These are phyloP conservation scores for Zangia roseola DNA, from an alignment of 768 basidiomycete genomes.

Conservation along the genomic window DNA sequence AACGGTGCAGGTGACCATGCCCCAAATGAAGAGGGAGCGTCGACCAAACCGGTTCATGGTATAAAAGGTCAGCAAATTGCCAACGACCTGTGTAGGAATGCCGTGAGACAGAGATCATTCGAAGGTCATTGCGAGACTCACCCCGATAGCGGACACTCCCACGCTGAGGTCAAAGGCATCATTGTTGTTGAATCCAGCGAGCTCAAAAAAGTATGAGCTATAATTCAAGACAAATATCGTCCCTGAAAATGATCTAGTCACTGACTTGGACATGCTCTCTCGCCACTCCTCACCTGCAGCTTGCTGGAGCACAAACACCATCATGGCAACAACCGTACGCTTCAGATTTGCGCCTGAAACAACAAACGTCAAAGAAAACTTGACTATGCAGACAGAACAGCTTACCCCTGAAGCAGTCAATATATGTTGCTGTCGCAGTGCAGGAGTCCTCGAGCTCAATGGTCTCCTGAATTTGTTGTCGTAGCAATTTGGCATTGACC, in stretches of 20 bases:
- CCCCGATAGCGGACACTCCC: conserved; percentile 28
- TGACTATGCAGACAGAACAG: neutral
- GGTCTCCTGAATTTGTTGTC: conserved; percentile 29
- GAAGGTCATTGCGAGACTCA: neutral
- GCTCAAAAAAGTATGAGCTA: conserved; percentile 37
- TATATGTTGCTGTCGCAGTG: conserved; percentile 26
- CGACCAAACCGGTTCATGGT: conserved; percentile 24
- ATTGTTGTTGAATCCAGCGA: conserved; percentile 29
- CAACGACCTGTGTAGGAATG: conserved; percentile 15
- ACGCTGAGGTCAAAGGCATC: conserved; percentile 34
- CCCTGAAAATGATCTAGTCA: conserved; percentile 8
- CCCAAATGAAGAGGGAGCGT: conserved; percentile 29
- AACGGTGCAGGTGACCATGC: conserved; percentile 21
- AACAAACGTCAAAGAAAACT: neutral
- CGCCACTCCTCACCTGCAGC: conserved; percentile 14
- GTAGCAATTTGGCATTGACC: conserved; percentile 22
- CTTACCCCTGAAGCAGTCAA: conserved; percentile 32
- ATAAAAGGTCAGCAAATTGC: conserved; percentile 27
- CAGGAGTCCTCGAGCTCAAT: conserved; percentile 30
- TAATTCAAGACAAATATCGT: conserved; percentile 26
- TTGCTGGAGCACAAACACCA: conserved; percentile 32
- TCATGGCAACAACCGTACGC: conserved; percentile 29
- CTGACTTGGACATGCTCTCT: neutral
- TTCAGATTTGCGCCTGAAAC: conserved; percentile 24
- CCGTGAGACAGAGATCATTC: neutral